These are phyloP conservation scores for Plasmodium knowlesi DNA, from an alignment of 169 alveolate genomes.

Conservation along the genomic window DNA sequence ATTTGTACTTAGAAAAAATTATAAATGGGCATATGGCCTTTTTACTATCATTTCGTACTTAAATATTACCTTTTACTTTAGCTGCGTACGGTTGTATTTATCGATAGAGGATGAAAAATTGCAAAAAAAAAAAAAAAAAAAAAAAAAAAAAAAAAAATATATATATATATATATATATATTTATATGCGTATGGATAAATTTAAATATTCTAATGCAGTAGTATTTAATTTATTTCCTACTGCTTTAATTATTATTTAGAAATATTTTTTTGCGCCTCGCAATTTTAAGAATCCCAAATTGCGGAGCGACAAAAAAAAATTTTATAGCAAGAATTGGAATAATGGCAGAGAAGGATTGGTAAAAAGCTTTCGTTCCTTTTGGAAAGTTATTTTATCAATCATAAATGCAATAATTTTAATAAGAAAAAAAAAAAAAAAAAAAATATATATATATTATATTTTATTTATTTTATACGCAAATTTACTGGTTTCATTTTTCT, in stretches of 20 bases:
- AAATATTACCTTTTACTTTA: background rate
- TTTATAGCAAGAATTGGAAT: background rate
- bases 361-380: background rate
- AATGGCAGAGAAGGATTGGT: background rate
- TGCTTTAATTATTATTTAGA: background rate
- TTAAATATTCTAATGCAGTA: background rate
- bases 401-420: background rate
- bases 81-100: background rate
- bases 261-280: background rate
- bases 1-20: background rate
- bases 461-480: background rate
- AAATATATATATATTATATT: background rate
- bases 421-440: background rate
- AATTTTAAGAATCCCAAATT: background rate
- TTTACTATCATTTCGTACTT: background rate
- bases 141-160: background rate
- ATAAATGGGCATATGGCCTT: background rate
- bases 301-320: background rate
- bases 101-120: background rate
- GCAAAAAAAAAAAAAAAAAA: background rate
- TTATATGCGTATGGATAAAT: background rate
- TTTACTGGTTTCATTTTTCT: background rate
- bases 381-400: background rate
- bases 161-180: background rate
- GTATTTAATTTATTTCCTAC: background rate